phyloP scores from a whole-genome alignment of 108 stramenopile genomes.

The Fragilariopsis cylindrus region DNA sequence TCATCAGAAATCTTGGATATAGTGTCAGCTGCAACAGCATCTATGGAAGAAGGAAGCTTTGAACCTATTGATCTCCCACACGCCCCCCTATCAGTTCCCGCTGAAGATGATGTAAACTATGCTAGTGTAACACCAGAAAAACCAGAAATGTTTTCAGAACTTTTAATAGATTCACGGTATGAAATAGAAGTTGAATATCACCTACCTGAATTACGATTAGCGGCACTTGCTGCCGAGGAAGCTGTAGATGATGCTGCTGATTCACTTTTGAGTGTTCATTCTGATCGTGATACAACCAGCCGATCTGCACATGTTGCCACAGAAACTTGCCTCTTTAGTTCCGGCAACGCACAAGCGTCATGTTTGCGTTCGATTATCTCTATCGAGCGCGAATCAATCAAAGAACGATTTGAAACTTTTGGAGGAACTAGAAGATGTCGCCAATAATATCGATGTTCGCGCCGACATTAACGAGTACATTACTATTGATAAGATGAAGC shows the following conservation, averaged over 20 bases:
- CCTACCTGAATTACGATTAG: constrained; percentile 51
- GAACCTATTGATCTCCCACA: constrained; percentile 55
- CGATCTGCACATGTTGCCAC: constrained; percentile 68
- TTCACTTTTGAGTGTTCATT: constrained; percentile 53
- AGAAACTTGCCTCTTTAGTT: constrained; percentile 63
- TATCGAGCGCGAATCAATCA: constrained; percentile 54
- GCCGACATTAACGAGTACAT: constrained; percentile 73
- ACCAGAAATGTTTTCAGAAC: constrained; percentile 5
- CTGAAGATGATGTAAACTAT: background rate
- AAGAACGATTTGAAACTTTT: constrained; percentile 51
- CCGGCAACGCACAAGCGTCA: constrained; percentile 58
- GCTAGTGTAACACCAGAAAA: constrained; percentile 6
- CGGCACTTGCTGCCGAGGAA: constrained; percentile 61
- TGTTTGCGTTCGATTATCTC: constrained; percentile 52
- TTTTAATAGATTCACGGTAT: constrained; percentile 27
- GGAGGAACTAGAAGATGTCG: constrained; percentile 51
- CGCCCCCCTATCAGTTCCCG: constrained; percentile 10
- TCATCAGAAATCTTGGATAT: constrained; percentile 65
- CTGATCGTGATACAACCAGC: constrained; percentile 55
- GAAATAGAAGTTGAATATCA: constrained; percentile 63
- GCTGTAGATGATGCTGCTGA: constrained; percentile 61
- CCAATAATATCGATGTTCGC: constrained; percentile 62
- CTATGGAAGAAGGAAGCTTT: constrained; percentile 68
- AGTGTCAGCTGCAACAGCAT: constrained; percentile 47
- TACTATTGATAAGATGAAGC: constrained; percentile 45